Conservation (phyloP, 2,329 filamentous ascomycete species). For the Arachnomyces sp. region DNA sequence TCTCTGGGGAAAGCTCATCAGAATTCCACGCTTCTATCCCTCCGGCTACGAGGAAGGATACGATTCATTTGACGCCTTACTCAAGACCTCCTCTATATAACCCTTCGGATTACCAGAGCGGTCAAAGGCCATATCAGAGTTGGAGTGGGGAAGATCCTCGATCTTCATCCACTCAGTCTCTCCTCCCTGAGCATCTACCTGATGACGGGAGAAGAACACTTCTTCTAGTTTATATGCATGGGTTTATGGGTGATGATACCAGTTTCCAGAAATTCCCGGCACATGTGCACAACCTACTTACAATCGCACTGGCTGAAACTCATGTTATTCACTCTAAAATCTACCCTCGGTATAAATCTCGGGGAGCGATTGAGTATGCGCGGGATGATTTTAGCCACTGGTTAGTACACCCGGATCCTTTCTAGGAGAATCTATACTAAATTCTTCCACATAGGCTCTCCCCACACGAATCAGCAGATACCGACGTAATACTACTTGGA, state of each 20-base stretch:
- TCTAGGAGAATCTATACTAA: neutral
- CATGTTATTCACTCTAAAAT: slow-evolving; percentile 79
- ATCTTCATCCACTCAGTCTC: slow-evolving; percentile 23
- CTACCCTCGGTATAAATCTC: slow-evolving; percentile 37
- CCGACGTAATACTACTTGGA: slow-evolving; percentile 75
- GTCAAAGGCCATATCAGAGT: neutral
- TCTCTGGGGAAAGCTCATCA: neutral
- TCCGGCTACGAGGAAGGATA: neutral
- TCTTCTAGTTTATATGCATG: slow-evolving; percentile 77
- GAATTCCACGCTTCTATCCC: neutral
- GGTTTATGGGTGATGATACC: slow-evolving; percentile 81
- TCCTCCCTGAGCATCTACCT: slow-evolving; percentile 22
- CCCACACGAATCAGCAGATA: slow-evolving; percentile 64
- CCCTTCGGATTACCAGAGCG: neutral
- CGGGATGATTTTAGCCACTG: slow-evolving; percentile 77
- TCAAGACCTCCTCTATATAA: slow-evolving; percentile 1
- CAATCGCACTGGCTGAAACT: slow-evolving; percentile 58
- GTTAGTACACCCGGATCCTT: slow-evolving; percentile 30
- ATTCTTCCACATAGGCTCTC: slow-evolving; percentile 47
- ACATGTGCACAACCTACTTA: slow-evolving; percentile 71
- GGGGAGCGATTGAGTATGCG: slow-evolving; percentile 51
- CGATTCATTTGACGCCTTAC: slow-evolving; percentile 5
- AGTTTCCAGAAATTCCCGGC: slow-evolving; percentile 84
- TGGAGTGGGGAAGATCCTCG: slow-evolving; percentile 11
- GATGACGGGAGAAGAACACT: slow-evolving; percentile 42